Evolutionary conservation across 371 early-diverging fungal genomes (phyloP).

Genomic region (Zychaea mexicana): DNA sequence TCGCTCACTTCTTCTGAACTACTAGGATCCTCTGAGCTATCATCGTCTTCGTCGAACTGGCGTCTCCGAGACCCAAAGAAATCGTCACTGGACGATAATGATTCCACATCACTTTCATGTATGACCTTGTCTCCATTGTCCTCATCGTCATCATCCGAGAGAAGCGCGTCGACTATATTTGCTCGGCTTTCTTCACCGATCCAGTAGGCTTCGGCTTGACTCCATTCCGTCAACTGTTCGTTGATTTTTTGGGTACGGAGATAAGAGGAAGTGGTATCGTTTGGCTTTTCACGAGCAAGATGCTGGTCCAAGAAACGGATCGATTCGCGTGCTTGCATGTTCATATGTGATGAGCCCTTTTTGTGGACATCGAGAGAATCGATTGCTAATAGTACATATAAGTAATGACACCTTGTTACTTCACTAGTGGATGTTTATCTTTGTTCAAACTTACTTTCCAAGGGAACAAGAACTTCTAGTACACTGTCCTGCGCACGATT

Average conservation of each 20-base stretch:
- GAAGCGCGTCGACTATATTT: conserved; percentile 22
- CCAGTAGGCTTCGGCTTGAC: conserved; percentile 51
- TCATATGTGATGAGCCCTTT: conserved; percentile 65
- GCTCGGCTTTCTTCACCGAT: conserved; percentile 44
- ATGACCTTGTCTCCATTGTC: conserved; percentile 10
- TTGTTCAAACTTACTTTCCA: conserved; percentile 55
- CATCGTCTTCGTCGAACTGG: conserved; percentile 21
- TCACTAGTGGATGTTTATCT: too few relatives aligned
- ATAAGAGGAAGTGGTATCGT: conserved; percentile 24
- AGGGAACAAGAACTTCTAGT: conserved; percentile 59
- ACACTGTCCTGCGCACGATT: conserved; percentile 31
- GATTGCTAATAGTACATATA: conserved; percentile 61
- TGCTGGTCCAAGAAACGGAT: conserved; percentile 77
- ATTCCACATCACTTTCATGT: conserved; percentile 21
- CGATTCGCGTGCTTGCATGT: conserved; percentile 71
- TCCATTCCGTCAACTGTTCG: conserved; percentile 55
- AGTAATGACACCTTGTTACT: too few relatives aligned
- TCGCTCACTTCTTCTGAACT: conserved; percentile 6
- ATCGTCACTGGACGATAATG: conserved; percentile 22
- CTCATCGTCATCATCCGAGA: conserved; percentile 24
- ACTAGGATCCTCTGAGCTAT: conserved; percentile 1
- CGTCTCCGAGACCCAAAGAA: conserved; percentile 26
- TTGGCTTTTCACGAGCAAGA: conserved; percentile 17
- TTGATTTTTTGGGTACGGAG: conserved; percentile 48
- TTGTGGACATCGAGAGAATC: conserved; percentile 73